phyloP scores from a whole-genome alignment of 768 basidiomycete genomes.

The Grammothele lineata region DNA sequence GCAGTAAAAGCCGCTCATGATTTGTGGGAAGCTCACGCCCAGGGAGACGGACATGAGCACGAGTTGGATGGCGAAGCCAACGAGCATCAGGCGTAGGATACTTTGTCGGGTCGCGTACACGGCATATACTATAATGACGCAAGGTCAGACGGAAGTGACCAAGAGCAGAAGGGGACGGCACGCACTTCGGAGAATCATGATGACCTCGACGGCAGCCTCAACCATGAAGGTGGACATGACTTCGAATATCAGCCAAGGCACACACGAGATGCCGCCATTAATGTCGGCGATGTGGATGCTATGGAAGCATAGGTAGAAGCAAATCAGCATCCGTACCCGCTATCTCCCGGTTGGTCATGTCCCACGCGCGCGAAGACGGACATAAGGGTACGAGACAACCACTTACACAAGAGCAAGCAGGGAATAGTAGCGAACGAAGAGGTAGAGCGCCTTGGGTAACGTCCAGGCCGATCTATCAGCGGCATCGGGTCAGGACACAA shows the following conservation, averaged over 20 bases:
- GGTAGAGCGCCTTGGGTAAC: conserved; percentile 9
- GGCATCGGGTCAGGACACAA: not conserved
- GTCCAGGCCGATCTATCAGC: conserved; percentile 11
- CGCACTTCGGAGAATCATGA: conserved; percentile 14
- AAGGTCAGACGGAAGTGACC: not conserved
- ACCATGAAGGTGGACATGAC: conserved; percentile 8
- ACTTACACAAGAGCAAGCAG: conserved; percentile 10
- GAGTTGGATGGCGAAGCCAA: conserved; percentile 6
- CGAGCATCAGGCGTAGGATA: conserved; percentile 8
- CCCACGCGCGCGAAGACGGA: no score
- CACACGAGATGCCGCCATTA: conserved; percentile 2
- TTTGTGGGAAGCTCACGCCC: conserved; percentile 11
- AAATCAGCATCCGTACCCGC: not conserved
- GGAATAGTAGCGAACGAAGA: conserved; percentile 15
- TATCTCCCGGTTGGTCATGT: no score
- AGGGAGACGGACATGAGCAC: conserved; percentile 9
- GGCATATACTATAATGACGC: conserved; percentile 5
- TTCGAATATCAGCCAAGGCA: conserved; percentile 11
- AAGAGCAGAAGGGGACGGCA: not conserved
- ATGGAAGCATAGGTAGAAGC: not conserved
- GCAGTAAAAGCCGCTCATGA: conserved; percentile 8
- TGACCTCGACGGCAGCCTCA: conserved; percentile 10
- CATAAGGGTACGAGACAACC: not conserved
- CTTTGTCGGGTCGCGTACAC: conserved; percentile 3
- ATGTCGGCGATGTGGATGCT: conserved; percentile 9